Evolutionary conservation across 176 grass and related monocot genomes (phyloP), one percentile per base, ranked within the genome.

Genomic region (Elaeis guineensis): DNA sequence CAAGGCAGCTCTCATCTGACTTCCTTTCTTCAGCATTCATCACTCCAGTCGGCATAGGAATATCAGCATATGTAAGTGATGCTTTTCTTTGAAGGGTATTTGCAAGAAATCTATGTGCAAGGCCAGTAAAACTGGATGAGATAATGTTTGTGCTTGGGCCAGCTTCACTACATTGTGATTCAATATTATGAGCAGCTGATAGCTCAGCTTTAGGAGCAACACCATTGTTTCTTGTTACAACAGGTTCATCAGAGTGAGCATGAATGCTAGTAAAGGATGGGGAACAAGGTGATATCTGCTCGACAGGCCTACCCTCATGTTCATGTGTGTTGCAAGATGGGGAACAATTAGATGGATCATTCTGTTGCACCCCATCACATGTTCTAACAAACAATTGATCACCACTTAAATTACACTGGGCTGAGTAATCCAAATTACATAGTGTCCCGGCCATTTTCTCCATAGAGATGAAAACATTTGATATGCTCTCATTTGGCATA

Each of bases 71-170:
- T 51, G 71, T 79, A 32, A 78, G 68, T 76, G 89, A 85, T 63
- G 71, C 76, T 79, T 82, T 92, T 65, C 72, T 82, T 73, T 93
- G 88, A 72, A 98, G 77, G 67, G 94, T 89, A 70, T 86, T 89
- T 59, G 85, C 78, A 65, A 89, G 84, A 75, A 92, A 89, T 75
- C 79, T 98, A 28, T 93, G 94, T 24, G 88, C 88, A 69, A 93
- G 86, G 56, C 85, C 83, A 58, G 94, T 86, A 83, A 93, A 89
- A 72, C 82, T 92, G 52, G 94, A 89, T 66, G 93, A 83, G 8
- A 78, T 72, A 26, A 48, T 54, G 19, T 57, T 70, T 21, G 44
- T 75, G 54, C 49, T 66, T 16, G 35, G 14, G 18, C 22, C n/a
- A 59, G 62, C 15, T 50, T 50, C 53, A 12, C 20, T 21, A 9